Conservation (phyloP, 148 eudicot genomes). For the Persicaria maculosa region DNA sequence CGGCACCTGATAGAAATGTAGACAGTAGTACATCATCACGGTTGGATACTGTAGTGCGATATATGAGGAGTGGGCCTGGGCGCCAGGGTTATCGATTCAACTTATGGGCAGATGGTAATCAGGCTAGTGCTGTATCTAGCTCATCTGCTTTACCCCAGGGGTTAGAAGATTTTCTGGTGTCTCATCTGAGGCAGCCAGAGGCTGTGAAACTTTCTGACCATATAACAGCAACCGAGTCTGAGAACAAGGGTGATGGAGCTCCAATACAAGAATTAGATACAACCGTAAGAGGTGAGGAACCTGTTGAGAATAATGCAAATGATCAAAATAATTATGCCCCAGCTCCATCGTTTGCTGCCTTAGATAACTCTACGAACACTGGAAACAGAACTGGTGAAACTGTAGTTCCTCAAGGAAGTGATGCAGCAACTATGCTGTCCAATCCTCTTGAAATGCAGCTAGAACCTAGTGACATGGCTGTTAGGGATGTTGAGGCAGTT, state of each 20-base stretch:
- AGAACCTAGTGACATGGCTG: slow-evolving; percentile 53
- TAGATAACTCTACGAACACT: slow-evolving; percentile 30
- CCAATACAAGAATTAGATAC: slow-evolving; percentile 35
- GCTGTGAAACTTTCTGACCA: slow-evolving; percentile 56
- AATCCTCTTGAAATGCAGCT: slow-evolving; percentile 16
- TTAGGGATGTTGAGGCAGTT: slow-evolving; percentile 88
- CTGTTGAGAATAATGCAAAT: slow-evolving; percentile 35
- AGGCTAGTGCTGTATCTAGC: slow-evolving; percentile 63
- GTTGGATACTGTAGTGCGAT: slow-evolving; percentile 70
- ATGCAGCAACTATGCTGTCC: slow-evolving; percentile 29
- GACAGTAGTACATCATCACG: slow-evolving; percentile 51
- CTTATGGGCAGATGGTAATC: slow-evolving; percentile 75
- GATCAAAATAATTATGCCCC: slow-evolving; percentile 21
- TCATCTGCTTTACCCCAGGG: slow-evolving; percentile 71
- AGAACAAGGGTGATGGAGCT: slow-evolving; percentile 35
- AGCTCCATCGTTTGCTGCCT: slow-evolving; percentile 13
- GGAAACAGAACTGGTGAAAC: slow-evolving; percentile 30
- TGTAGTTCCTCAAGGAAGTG: slow-evolving; percentile 18
- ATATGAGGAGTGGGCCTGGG: slow-evolving; percentile 54
- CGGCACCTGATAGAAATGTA: slow-evolving; percentile 45
- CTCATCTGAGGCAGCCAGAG: slow-evolving; percentile 62
- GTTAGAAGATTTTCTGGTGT: slow-evolving; percentile 80
- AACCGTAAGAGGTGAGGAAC: slow-evolving; percentile 35
- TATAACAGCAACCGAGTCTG: slow-evolving; percentile 30
- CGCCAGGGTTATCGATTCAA: slow-evolving; percentile 80